Evolutionary conservation across 495 filamentous ascomycete species (phyloP).

Genomic region (Xylaria bambusicola): DNA sequence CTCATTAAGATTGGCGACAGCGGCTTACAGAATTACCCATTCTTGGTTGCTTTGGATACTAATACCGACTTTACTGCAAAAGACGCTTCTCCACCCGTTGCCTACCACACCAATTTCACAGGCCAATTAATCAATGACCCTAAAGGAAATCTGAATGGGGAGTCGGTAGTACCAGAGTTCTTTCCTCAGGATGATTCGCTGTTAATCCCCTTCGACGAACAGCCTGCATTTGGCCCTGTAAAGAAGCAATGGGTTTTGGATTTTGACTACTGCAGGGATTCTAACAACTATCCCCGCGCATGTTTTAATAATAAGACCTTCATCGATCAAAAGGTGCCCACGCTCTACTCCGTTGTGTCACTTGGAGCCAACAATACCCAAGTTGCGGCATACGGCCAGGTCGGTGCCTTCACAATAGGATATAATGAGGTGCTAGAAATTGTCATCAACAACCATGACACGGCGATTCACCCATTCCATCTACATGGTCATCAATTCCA

Average conservation of each 20-base stretch:
- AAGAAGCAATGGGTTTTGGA: slow-evolving; percentile 58
- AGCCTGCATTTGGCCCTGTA: slow-evolving; percentile 46
- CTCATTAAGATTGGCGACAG: slow-evolving; percentile 42
- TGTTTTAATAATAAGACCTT: slow-evolving; percentile 80
- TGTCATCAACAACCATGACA: slow-evolving; percentile 76
- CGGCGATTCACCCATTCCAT: slow-evolving; percentile 58
- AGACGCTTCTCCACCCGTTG: slow-evolving; percentile 26
- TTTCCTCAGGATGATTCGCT: slow-evolving; percentile 64
- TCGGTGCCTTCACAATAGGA: slow-evolving; percentile 65
- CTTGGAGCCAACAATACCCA: slow-evolving; percentile 63
- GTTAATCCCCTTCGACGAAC: slow-evolving; percentile 60
- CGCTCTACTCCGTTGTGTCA: slow-evolving; percentile 72
- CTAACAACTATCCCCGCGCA: slow-evolving; percentile 66
- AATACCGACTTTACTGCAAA: slow-evolving; percentile 45
- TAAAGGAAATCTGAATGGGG: slow-evolving; percentile 49
- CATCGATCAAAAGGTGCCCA: slow-evolving; percentile 72
- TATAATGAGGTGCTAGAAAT: slow-evolving; percentile 73
- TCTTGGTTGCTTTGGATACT: slow-evolving; percentile 51
- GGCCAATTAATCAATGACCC: slow-evolving; percentile 69
- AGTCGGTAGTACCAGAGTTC: slow-evolving; percentile 53
- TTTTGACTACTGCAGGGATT: slow-evolving; percentile 60
- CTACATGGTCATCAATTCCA: slow-evolving; percentile 81
- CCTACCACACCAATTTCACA: slow-evolving; percentile 44
- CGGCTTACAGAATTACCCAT: slow-evolving; percentile 58
- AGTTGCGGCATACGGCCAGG: slow-evolving; percentile 71